These are phyloP conservation scores for Stereum hirsutum DNA, from an alignment of 1,284 basidiomycete genomes.

Conservation along the genomic window DNA sequence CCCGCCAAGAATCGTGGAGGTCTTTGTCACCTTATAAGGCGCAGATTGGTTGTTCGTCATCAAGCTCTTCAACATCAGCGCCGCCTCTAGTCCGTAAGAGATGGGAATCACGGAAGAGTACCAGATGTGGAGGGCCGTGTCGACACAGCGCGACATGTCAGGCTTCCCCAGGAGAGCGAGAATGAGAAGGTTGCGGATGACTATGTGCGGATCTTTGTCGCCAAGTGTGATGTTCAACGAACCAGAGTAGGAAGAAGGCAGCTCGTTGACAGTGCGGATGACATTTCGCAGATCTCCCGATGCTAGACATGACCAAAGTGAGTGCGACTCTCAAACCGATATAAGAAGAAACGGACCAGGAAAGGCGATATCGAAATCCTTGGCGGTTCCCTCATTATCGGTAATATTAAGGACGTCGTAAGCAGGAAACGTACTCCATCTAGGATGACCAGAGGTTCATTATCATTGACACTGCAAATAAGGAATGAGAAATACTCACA, in stretches of 20 bases:
- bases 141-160: conserved; percentile 21
- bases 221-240: conserved; percentile 25
- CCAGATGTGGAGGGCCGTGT: conserved; percentile 35
- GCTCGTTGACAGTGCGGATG: conserved; percentile 23
- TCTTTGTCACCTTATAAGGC: too few relatives aligned
- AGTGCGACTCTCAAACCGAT: background rate
- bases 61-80: background rate
- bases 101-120: conserved; percentile 29
- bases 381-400: background rate
- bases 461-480: too few relatives aligned
- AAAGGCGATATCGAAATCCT: conserved; percentile 17
- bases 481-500: too few relatives aligned
- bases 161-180: conserved; percentile 25
- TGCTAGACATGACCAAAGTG: conserved; percentile 14
- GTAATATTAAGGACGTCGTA: too few relatives aligned
- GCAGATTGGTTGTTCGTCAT: too few relatives aligned
- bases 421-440: too few relatives aligned
- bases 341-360: conserved; percentile 6
- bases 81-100: conserved; percentile 17
- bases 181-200: conserved; percentile 26
- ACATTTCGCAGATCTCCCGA: conserved; percentile 32
- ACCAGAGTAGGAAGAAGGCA: conserved; percentile 27
- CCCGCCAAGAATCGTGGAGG: too few relatives aligned
- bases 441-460: too few relatives aligned
- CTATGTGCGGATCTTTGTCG: conserved; percentile 17